Conservation (phyloP, 1,284 basidiomycete genomes). For the Waitea zeae region DNA sequence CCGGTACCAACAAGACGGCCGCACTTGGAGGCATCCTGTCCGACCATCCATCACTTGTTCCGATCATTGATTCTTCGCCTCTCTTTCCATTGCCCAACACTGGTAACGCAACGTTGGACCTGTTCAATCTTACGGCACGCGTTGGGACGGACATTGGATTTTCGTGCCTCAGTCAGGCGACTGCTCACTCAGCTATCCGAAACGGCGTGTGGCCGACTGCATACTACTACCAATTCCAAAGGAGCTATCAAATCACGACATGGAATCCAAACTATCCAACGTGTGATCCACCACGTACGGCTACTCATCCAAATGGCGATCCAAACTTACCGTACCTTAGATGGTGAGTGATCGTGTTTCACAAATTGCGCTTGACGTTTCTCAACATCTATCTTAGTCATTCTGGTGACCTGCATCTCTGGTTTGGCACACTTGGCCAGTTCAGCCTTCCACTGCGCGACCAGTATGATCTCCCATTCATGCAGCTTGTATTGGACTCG, state of each 20-base stretch:
- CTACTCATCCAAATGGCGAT: too few relatives aligned
- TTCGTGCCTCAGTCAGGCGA: slow-evolving; percentile 22
- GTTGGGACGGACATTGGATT: slow-evolving; percentile 18
- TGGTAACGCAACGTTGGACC: slow-evolving; percentile 14
- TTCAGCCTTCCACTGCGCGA: slow-evolving; percentile 17
- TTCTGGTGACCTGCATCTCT: too few relatives aligned
- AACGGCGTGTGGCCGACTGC: slow-evolving; percentile 16
- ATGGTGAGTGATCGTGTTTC: too few relatives aligned
- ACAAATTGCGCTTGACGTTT: too few relatives aligned
- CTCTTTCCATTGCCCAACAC: slow-evolving; percentile 14
- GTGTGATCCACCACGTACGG: too few relatives aligned
- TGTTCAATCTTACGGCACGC: slow-evolving; percentile 19
- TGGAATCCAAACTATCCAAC: slow-evolving; percentile 18
- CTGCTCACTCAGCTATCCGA: slow-evolving; percentile 15
- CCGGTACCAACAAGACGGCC: too few relatives aligned
- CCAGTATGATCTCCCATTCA: slow-evolving; percentile 18
- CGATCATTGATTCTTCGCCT: too few relatives aligned
- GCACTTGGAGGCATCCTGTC: too few relatives aligned
- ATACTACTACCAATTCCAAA: slow-evolving; percentile 21
- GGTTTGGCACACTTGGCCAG: too few relatives aligned
- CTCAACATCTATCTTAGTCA: too few relatives aligned
- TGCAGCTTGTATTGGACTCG: slow-evolving; percentile 17
- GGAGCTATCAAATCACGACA: slow-evolving; percentile 19
- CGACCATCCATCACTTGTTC: too few relatives aligned
- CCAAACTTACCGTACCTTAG: too few relatives aligned